Evolutionary conservation across 768 basidiomycete genomes (phyloP).

Genomic region (Lactifluus echinatus): DNA sequence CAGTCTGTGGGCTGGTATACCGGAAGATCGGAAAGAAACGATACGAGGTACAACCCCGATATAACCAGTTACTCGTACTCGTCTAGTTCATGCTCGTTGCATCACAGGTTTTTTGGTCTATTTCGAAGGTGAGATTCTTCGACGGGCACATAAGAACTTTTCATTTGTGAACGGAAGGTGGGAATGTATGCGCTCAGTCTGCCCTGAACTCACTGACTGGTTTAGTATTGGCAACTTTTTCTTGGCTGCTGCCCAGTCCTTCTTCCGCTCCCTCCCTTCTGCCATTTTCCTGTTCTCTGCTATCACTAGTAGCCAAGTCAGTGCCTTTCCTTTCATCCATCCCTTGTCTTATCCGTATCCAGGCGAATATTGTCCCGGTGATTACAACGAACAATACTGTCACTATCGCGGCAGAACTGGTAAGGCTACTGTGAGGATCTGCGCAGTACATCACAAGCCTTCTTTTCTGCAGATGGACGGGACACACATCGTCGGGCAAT

Average conservation of each 20-base stretch:
- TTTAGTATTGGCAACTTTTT: constrained; percentile 83
- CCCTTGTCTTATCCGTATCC: constrained; percentile 19
- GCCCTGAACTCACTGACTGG: neutral
- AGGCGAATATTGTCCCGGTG: constrained; percentile 79
- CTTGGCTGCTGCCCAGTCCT: constrained; percentile 77
- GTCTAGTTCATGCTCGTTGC: neutral
- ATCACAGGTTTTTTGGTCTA: constrained; percentile 78
- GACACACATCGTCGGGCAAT: constrained; percentile 76
- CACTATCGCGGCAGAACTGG: constrained; percentile 89
- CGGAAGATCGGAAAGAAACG: constrained; percentile 82
- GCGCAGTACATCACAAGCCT: neutral
- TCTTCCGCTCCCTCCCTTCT: constrained; percentile 88
- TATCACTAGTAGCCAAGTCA: constrained; percentile 69
- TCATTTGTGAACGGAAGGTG: constrained; percentile 87
- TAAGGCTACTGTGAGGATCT: constrained; percentile 24
- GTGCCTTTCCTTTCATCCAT: constrained; percentile 13
- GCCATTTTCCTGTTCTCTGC: constrained; percentile 92
- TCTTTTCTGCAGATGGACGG: constrained; percentile 54
- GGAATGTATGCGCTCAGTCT: neutral
- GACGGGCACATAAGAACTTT: constrained; percentile 88
- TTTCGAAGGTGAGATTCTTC: constrained; percentile 82
- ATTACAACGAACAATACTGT: constrained; percentile 92
- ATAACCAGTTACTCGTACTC: neutral
- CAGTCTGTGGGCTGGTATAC: constrained; percentile 74
- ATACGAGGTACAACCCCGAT: constrained; percentile 55